Evolutionary conservation across 2,329 filamentous ascomycete genomes (phyloP).

Genomic region (Aspergillus sp.): DNA sequence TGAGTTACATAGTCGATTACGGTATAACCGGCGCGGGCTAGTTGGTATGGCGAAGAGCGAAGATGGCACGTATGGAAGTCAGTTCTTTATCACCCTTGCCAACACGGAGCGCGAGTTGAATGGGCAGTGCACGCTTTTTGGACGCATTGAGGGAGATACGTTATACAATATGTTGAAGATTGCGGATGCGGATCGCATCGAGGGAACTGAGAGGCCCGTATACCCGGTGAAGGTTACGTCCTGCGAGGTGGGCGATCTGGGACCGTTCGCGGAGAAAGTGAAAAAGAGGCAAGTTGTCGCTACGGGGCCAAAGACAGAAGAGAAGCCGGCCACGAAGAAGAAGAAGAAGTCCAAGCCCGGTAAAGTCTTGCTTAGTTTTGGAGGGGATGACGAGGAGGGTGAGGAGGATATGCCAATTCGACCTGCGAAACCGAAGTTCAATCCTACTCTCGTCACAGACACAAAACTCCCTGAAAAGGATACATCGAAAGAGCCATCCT

Average conservation of each 20-base stretch:
- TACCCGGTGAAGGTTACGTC: conserved; percentile 75
- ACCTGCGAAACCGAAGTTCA: conserved; percentile 50
- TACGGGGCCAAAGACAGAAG: conserved; percentile 24
- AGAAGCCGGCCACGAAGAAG: conserved; percentile 37
- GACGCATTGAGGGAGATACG: conserved; percentile 85
- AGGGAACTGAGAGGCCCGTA: conserved; percentile 76
- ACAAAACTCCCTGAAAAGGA: conserved; percentile 20
- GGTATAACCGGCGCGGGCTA: conserved; percentile 87
- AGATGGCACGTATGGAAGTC: conserved; percentile 80
- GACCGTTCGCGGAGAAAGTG: conserved; percentile 46
- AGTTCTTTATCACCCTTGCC: conserved; percentile 94
- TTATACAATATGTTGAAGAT: conserved; percentile 96
- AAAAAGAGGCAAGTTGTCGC: conserved; percentile 42
- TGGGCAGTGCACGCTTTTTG: conserved; percentile 90
- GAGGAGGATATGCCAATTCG: conserved; percentile 37
- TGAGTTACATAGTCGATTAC: conserved; percentile 87
- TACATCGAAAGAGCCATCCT: conserved; percentile 9
- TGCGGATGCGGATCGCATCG: conserved; percentile 79
- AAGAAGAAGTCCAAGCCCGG: conserved; percentile 41
- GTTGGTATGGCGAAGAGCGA: conserved; percentile 88
- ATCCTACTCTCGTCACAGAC: conserved; percentile 45
- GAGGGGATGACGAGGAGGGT: conserved; percentile 46
- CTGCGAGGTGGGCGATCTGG: conserved; percentile 47
- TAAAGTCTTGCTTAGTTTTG: conserved; percentile 50
- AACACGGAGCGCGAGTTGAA: conserved; percentile 78